A percentile compares a stretch with the other conserved stretches of the same genome.
phyloP scores from a whole-genome alignment of 176 grass and related monocot genomes.

The Panicum miliaceum region DNA sequence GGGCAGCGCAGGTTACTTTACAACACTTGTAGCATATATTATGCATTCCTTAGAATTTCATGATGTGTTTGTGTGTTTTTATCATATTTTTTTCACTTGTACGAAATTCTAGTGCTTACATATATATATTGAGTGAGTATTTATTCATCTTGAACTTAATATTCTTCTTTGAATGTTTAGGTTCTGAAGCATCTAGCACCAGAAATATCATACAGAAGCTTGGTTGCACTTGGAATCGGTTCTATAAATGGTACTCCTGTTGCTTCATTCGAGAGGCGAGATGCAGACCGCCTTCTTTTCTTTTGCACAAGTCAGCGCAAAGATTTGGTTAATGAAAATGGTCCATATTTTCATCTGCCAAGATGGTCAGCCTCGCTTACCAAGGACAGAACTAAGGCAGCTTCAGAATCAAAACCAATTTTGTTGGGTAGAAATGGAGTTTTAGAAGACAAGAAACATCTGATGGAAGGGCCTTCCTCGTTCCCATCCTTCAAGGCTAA shows the following conservation, averaged over 20 bases:
- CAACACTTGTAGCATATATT: slow-evolving; percentile 26
- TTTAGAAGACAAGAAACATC: slow-evolving; percentile 45
- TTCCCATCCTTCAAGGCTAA: slow-evolving; percentile 38
- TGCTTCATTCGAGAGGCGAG: slow-evolving; percentile 83
- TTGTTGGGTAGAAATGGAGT: slow-evolving; percentile 38
- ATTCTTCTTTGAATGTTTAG: slow-evolving; percentile 55
- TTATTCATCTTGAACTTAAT: slow-evolving; percentile 4
- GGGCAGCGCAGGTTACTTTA: slow-evolving; percentile 84
- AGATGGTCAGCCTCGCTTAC: slow-evolving; percentile 69
- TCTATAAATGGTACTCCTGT: slow-evolving; percentile 87
- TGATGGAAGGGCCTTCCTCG: slow-evolving; percentile 44
- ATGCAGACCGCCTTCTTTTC: slow-evolving; percentile 91
- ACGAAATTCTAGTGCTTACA: slow-evolving; percentile 26
- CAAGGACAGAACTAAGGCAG: slow-evolving; percentile 59
- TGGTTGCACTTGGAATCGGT: slow-evolving; percentile 92
- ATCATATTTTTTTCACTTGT: slow-evolving; percentile 1
- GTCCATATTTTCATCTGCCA: slow-evolving; percentile 54
- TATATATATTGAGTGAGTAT: slow-evolving; percentile 4
- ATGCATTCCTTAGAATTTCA: slow-evolving; percentile 25
- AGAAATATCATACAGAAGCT: slow-evolving; percentile 77
- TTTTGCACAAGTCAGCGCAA: slow-evolving; percentile 71
- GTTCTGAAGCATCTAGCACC: slow-evolving; percentile 89
- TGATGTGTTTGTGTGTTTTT: neutral
- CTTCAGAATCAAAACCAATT: slow-evolving; percentile 54
- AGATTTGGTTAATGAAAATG: slow-evolving; percentile 49